These are phyloP conservation scores for Picochlorum costavermella DNA, from an alignment of 139 green algal species.

Conservation along the genomic window DNA sequence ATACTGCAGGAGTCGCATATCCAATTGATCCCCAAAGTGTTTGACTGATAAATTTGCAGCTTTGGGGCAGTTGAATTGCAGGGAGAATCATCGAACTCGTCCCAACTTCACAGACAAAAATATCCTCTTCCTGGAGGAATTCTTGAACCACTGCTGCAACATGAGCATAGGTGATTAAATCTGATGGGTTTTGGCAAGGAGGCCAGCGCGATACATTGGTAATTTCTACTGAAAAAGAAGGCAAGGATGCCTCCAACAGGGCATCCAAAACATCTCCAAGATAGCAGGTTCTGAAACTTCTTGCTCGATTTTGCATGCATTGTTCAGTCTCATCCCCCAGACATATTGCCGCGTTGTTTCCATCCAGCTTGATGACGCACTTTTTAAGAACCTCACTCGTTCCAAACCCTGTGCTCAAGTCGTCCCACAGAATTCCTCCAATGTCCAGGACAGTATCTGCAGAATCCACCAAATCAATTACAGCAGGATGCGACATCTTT, in stretches of 20 bases:
- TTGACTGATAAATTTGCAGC: conserved; percentile 6
- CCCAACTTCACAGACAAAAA: conserved; percentile 7
- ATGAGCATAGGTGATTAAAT: not conserved
- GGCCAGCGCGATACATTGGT: not conserved
- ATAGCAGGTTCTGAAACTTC: conserved; percentile 2
- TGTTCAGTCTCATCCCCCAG: not conserved
- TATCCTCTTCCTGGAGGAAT: conserved; percentile 7
- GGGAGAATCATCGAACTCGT: not conserved
- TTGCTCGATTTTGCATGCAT: not conserved
- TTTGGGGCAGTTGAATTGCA: not conserved
- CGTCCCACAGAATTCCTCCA: conserved; percentile 6
- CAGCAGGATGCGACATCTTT: not conserved
- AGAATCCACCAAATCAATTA: not conserved
- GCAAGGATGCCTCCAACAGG: not conserved
- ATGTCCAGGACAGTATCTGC: conserved; percentile 5
- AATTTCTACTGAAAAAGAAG: not conserved
- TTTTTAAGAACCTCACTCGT: conserved; percentile 3
- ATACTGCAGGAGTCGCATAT: conserved; percentile 3
- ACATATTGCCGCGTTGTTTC: not conserved
- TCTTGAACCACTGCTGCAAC: not conserved
- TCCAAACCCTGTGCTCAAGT: conserved; percentile 12
- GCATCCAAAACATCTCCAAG: not conserved
- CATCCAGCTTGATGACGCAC: not conserved
- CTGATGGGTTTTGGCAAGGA: not conserved
- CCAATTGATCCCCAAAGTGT: conserved; percentile 15